Conservation (phyloP, 441 rosid species). For the Melastoma candidum region DNA sequence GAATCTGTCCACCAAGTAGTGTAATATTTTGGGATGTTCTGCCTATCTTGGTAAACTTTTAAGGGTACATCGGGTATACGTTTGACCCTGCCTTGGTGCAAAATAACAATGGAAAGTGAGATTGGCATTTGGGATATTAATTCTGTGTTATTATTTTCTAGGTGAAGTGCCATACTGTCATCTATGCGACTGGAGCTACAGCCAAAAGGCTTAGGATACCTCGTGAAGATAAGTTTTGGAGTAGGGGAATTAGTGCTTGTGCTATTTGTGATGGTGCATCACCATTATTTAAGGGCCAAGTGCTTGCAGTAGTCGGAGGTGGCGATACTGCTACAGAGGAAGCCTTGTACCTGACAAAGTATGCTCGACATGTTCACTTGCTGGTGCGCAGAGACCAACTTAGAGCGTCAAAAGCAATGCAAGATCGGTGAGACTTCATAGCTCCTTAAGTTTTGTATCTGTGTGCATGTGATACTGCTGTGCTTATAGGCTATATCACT, state of each 20-base stretch:
- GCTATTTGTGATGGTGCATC: slow-evolving; percentile 99
- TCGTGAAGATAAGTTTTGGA: slow-evolving; percentile 95
- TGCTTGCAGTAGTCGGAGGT: slow-evolving; percentile 96
- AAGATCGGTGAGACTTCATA: slow-evolving; percentile 70
- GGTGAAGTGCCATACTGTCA: slow-evolving; percentile 80
- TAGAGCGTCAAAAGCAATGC: slow-evolving; percentile 97
- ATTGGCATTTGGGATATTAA: slow-evolving; percentile 1
- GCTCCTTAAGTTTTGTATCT: not conserved
- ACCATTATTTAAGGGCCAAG: slow-evolving; percentile 90
- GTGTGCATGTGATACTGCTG: not conserved
- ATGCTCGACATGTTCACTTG: slow-evolving; percentile 93
- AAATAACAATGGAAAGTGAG: not conserved
- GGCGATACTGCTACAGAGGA: slow-evolving; percentile 99
- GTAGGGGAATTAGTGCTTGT: slow-evolving; percentile 98
- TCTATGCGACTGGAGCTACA: slow-evolving; percentile 94
- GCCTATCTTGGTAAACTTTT: no score
- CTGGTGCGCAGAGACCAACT: slow-evolving; percentile 81
- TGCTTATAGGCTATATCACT: no score
- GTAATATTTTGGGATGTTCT: no score
- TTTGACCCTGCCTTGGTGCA: not conserved
- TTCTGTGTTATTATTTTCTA: slow-evolving; percentile 20
- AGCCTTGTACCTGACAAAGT: slow-evolving; percentile 87
- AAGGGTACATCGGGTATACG: no score
- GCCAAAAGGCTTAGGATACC: slow-evolving; percentile 77
- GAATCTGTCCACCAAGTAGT: no score